Base-by-base conservation (phyloP, 257 asterid genomes). In the Nicotiana knightiana region DNA sequence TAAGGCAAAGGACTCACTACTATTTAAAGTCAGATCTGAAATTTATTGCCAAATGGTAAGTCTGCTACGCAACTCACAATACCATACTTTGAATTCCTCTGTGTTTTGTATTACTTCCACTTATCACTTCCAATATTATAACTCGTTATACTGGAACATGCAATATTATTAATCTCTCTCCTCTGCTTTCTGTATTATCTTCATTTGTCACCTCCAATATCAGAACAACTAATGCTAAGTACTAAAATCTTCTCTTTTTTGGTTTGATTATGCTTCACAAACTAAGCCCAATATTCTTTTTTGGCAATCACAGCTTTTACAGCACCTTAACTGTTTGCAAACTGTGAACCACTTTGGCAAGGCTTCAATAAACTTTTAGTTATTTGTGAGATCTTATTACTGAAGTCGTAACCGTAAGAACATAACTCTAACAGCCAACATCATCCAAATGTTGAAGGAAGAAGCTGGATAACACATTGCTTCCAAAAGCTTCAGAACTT, bases 381-480 rank as follows among this genome's bases (percentile, higher is more conserved):
- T 7, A 48, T 75, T 75, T 46, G 79, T 75, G 63, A 75, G 26
- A 48, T 75, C 26, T 15, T 26, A 46, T 48, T 26, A 26, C 21
- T 35, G 28, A 73, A 73, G 18, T 73, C 9, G 2, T 73, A 26
- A 51, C 24, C 6, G 43, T 26, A 48, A 13, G 37, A 48, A 13
- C 39, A 26, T 48, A 73, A 48, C 78, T 21, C 79, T 75, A 75
- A 57, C 62, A 75, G 79, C 43, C 79, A 75, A 75, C 63, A 75
- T 26, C 21, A 75, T 26, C 37, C 63, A 75, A 73, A 75, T 51
- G 63, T n/a, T 26, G 79, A 61, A 51, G 53, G 43, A 75, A 4
- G 16, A 73, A 13, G 43, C 79, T 51, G 79, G 79, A 75, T 51
- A 73, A 15, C 43, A 51, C 63, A 16, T 51, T 75, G 43, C 79